phyloP scores from a whole-genome alignment of 139 green algal species.

The Chlamydomonas schloesseri region DNA sequence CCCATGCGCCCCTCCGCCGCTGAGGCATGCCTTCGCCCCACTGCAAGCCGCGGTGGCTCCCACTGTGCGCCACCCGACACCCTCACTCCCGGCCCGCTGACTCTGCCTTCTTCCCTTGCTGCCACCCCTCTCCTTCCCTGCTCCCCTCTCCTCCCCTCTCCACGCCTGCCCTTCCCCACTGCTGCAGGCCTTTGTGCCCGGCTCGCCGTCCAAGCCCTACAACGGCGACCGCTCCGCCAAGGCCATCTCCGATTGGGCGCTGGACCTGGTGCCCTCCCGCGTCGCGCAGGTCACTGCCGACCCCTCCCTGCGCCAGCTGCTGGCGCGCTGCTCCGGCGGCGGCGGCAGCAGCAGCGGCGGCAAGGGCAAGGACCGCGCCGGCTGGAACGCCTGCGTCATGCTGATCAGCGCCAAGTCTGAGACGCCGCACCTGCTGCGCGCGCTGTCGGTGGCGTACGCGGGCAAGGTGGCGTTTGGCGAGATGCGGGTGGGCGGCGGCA shows the following conservation, averaged over 20 bases:
- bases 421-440: constrained; percentile 69
- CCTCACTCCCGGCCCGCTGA: no score
- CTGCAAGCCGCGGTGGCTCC: no score
- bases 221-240: constrained; percentile 72
- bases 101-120: no score
- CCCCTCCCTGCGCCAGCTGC: constrained; percentile 43
- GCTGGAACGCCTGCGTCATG: constrained; percentile 79
- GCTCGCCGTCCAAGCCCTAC: constrained; percentile 54
- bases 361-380: constrained; percentile 19
- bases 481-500: constrained; percentile 3
- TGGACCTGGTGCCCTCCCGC: constrained; percentile 73
- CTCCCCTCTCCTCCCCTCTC: no score
- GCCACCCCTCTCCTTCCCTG: no score
- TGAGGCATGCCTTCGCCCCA: no score
- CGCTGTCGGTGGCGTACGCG: constrained; percentile 48
- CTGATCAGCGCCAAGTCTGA: constrained; percentile 78
- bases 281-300: constrained; percentile 43
- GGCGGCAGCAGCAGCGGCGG: constrained; percentile 5
- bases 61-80: no score
- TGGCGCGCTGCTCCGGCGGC: constrained; percentile 42
- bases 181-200: constrained; percentile 58
- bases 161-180: no score
- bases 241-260: constrained; percentile 75
- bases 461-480: constrained; percentile 31
- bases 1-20: no score